These are phyloP conservation scores for Combretum micranthum DNA, from an alignment of 345 rosid species.

Conservation along the genomic window DNA sequence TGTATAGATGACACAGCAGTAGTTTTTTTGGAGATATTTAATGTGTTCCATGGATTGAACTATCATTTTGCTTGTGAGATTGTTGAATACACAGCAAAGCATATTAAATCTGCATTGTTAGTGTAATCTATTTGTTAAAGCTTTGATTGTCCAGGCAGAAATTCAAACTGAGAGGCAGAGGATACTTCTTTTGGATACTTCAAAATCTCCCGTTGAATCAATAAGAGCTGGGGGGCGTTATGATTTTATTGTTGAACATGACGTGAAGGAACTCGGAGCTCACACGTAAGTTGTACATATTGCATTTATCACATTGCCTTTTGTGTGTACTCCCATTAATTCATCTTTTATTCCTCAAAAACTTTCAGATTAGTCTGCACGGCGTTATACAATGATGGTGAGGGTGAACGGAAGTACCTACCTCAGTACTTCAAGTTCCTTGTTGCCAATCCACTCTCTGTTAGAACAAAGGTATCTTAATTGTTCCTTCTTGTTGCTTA, in stretches of 20 bases:
- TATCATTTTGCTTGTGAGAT: neutral
- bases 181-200: slow-evolving; percentile 75
- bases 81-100: neutral
- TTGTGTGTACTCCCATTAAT: neutral
- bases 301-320: neutral
- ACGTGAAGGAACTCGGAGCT: slow-evolving; percentile 98
- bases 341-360: neutral
- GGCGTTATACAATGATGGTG: slow-evolving; percentile 78
- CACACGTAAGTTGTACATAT: slow-evolving; percentile 50
- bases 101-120: no score
- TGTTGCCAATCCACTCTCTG: slow-evolving; percentile 89
- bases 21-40: no score
- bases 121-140: no score
- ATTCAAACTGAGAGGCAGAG: slow-evolving; percentile 94
- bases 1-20: no score
- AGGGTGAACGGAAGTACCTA: slow-evolving; percentile 86
- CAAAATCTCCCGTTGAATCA: slow-evolving; percentile 81
- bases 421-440: slow-evolving; percentile 94
- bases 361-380: slow-evolving; percentile 80
- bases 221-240: slow-evolving; percentile 85
- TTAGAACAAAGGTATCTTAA: slow-evolving; percentile 69
- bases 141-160: slow-evolving; percentile 52
- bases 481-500: neutral
- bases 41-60: no score
- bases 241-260: slow-evolving; percentile 94